A percentile compares a stretch with the other conserved stretches of the same genome.
phyloP scores from a whole-genome alignment of 345 rosid genomes.

The Salix exigua region DNA sequence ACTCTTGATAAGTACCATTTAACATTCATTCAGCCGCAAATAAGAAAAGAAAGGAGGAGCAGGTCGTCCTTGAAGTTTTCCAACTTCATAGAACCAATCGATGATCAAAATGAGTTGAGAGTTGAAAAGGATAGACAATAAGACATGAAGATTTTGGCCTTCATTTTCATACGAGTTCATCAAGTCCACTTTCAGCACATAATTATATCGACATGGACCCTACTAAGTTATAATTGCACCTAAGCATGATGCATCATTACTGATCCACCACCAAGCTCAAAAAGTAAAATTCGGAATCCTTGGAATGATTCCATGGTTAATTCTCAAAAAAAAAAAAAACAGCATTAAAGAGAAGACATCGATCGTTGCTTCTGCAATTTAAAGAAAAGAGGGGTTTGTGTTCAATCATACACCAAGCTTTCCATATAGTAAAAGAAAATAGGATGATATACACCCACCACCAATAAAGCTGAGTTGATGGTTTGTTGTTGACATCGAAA shows the following conservation, averaged over 20 bases:
- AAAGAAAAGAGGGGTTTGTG: background rate
- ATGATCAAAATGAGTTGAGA: background rate
- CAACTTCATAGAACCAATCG: background rate
- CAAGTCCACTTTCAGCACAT: background rate
- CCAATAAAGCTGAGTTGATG: background rate
- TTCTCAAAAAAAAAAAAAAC: background rate
- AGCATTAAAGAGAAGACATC: too few relatives aligned
- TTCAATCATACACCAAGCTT: background rate
- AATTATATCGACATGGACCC: background rate
- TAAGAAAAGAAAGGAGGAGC: too few relatives aligned
- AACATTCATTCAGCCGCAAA: too few relatives aligned
- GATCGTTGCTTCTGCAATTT: background rate
- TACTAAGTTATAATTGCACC: background rate
- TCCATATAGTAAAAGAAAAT: background rate
- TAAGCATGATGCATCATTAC: constrained; percentile 1
- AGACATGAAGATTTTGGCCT: background rate
- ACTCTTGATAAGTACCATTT: too few relatives aligned
- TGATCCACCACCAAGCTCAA: background rate
- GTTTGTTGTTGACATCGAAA: background rate
- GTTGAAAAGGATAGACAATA: background rate
- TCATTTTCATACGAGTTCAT: background rate
- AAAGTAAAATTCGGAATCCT: background rate
- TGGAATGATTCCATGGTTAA: background rate
- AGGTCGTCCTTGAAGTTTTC: too few relatives aligned
- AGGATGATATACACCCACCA: background rate